Base-by-base conservation (phyloP, 768 basidiomycete genomes). In the Kwoniella sp. region DNA sequence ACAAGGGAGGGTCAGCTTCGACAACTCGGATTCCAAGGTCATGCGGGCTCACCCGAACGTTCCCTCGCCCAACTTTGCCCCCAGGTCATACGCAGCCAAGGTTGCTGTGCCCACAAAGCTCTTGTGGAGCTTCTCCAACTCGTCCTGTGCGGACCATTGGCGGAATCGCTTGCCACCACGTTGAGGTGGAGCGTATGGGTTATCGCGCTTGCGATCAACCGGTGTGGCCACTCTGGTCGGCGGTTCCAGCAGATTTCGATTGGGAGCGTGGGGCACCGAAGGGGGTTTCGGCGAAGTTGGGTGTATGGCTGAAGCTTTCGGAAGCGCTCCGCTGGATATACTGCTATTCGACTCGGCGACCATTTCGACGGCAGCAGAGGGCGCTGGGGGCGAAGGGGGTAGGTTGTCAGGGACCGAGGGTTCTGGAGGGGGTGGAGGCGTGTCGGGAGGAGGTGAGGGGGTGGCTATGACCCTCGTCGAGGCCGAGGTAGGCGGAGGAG, bases 41-140 rank as follows among this genome's bases (percentile, higher is more conserved):
- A 45, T 14, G 31, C 19, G 6, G 36, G 82, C 85, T 39, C 72
- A 89, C 86, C 92, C 93, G 73, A 98, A 98, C 23, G 93, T 98
- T 3, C 93, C 93, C 73, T 96, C 93, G 31, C 93, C 93, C 14
- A 98, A 77, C 75, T 96, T 95, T 2, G 84, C 85, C 34, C 85
- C 84, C 12, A 84, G 78, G 49, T 84, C 82, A 70, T 95, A 96
- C 59, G 88, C 87, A 14, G 76, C 76, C 57, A 91, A 81, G 49
- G 77, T 59, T 15, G 71, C 69, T 1, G 62, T 63, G 0, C 76
- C 76, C 26, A 52, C 31, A 41, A 74, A 72, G 10, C 38, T 40
- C 26, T 50, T 54, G 0, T 54, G 53, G 20, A 61, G 46, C n/a
- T 51, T 57, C 15, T 20, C 28, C 20, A 53, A 22, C 51, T 73